phyloP scores from a whole-genome alignment of 352 stramenopile species.

The Blastocystis sp. region DNA sequence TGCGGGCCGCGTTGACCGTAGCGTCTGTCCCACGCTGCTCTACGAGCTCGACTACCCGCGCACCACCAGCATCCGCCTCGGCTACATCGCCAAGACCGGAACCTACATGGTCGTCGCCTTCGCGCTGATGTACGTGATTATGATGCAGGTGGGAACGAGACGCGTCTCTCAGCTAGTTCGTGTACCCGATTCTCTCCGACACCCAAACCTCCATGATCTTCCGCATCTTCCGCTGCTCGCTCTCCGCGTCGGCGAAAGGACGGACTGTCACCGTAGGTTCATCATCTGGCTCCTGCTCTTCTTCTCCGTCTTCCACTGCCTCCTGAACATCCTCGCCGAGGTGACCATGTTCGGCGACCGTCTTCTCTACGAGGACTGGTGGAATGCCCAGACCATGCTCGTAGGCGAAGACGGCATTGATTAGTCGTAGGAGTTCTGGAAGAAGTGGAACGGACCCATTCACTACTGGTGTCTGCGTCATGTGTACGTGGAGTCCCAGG shows the following conservation, averaged over 20 bases:
- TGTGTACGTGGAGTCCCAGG: conserved; percentile 70
- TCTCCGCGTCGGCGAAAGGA: conserved; percentile 64
- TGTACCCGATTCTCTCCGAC: conserved; percentile 63
- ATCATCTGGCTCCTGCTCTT: conserved; percentile 86
- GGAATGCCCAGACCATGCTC: conserved; percentile 79
- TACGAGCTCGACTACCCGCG: conserved; percentile 82
- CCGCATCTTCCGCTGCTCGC: conserved; percentile 41
- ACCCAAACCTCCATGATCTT: conserved; percentile 59
- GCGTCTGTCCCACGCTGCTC: conserved; percentile 75
- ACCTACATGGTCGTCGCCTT: conserved; percentile 71
- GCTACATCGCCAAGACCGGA: conserved; percentile 72
- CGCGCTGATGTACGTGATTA: conserved; percentile 75
- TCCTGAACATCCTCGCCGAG: conserved; percentile 85
- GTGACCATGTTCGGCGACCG: conserved; percentile 74
- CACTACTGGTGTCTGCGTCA: conserved; percentile 82
- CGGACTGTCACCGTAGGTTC: conserved; percentile 67
- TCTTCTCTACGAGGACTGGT: conserved; percentile 91
- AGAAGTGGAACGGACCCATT: conserved; percentile 91
- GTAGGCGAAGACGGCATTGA: background rate
- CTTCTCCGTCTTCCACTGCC: conserved; percentile 89
- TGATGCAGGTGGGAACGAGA: conserved; percentile 74
- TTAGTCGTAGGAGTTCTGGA: conserved; percentile 67
- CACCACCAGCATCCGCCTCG: conserved; percentile 69
- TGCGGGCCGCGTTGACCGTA: background rate
- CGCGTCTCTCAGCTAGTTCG: conserved; percentile 68